Conservation (phyloP, 805 yeast species). For the Candida morakotiae region DNA sequence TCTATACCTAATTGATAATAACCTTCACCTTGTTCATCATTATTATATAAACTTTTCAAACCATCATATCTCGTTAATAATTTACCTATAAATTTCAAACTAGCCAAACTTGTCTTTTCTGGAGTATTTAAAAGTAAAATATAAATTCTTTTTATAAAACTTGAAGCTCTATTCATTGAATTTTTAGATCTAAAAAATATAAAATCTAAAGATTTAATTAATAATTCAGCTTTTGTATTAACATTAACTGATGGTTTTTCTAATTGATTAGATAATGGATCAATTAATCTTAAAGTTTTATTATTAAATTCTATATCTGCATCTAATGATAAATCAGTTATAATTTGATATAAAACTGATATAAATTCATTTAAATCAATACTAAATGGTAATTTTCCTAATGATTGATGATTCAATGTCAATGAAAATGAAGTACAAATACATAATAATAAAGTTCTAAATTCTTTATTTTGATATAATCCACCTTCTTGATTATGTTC, state of each 20-base stretch:
- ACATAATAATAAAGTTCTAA: constrained; percentile 75
- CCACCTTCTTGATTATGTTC: constrained; percentile 39
- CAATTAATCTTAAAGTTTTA: constrained; percentile 74
- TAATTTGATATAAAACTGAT: constrained; percentile 63
- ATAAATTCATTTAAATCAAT: constrained; percentile 77
- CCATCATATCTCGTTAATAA: constrained; percentile 68
- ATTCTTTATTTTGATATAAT: constrained; percentile 34
- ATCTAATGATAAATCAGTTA: constrained; percentile 69
- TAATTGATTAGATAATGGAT: constrained; percentile 53
- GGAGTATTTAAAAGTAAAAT: constrained; percentile 70
- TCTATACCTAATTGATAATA: constrained; percentile 55
- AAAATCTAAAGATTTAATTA: constrained; percentile 72
- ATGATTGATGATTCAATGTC: constrained; percentile 61
- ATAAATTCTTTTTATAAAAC: constrained; percentile 80
- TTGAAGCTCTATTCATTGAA: constrained; percentile 67
- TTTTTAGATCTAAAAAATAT: constrained; percentile 74
- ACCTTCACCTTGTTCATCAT: constrained; percentile 85
- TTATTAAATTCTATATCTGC: constrained; percentile 84
- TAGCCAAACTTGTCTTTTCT: constrained; percentile 79
- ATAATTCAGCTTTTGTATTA: constrained; percentile 82
- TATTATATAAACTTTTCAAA: constrained; percentile 70
- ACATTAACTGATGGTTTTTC: constrained; percentile 75
- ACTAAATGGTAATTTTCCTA: constrained; percentile 57
- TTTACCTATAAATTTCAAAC: constrained; percentile 73
- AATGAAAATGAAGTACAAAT: constrained; percentile 88